Conservation (phyloP, 1,284 basidiomycete genomes). For the Ceratobasidium sp. region DNA sequence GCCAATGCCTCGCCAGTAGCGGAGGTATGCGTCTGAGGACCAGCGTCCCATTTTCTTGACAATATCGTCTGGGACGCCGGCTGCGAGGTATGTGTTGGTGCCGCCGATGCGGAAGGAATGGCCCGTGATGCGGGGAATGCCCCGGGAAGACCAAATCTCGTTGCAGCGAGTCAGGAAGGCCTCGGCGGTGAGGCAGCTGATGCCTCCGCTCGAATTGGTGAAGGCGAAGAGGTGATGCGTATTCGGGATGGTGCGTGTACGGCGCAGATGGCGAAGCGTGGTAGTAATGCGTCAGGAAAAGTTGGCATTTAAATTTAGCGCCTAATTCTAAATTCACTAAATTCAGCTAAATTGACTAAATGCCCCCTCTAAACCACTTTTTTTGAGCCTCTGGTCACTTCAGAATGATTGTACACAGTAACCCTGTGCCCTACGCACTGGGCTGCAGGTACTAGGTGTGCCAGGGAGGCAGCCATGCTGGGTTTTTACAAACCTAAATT, state of each 20-base stretch:
- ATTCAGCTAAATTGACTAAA: no score
- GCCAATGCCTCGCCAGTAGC: constrained; percentile 55
- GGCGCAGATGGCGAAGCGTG: no score
- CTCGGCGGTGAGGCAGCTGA: neutral
- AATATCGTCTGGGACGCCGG: constrained; percentile 58
- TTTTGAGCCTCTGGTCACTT: no score
- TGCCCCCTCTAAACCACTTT: no score
- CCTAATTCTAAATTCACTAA: no score
- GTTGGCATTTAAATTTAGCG: no score
- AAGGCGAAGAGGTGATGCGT: neutral
- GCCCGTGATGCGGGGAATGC: constrained; percentile 57
- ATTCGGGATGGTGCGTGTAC: neutral
- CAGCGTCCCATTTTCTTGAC: constrained; percentile 58
- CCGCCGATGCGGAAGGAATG: constrained; percentile 61
- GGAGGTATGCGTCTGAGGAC: constrained; percentile 57
- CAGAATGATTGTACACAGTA: no score
- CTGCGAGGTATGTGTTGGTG: constrained; percentile 56
- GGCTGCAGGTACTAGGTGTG: no score
- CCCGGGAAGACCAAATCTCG: constrained; percentile 53
- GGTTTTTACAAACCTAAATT: no score
- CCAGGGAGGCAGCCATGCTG: no score
- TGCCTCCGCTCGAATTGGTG: neutral
- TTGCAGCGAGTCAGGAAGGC: constrained; percentile 37
- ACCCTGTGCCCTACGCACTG: no score
- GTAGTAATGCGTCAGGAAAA: no score